These are phyloP conservation scores for Penicillium sp. DNA, from an alignment of 2,329 filamentous ascomycete species.

Conservation along the genomic window DNA sequence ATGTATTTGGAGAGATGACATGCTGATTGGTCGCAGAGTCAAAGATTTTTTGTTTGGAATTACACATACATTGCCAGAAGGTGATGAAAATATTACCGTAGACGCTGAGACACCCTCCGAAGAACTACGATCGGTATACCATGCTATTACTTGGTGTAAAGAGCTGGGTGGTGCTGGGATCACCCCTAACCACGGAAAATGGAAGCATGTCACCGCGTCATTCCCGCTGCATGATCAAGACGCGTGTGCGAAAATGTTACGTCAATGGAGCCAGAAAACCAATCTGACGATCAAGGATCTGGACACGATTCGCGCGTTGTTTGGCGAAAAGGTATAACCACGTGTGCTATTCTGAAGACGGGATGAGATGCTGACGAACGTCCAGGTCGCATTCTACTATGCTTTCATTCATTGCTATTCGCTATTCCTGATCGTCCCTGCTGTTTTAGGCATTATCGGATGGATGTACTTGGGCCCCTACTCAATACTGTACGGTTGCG, in stretches of 20 bases:
- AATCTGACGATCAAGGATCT: conserved; percentile 67
- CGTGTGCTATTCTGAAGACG: not conserved
- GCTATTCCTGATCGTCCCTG: conserved; percentile 77
- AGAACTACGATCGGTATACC: conserved; percentile 80
- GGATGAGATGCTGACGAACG: not conserved
- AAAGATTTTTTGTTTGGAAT: conserved; percentile 94
- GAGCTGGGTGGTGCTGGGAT: conserved; percentile 78
- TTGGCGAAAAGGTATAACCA: conserved; percentile 64
- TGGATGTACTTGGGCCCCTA: conserved; percentile 85
- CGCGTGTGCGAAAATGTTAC: conserved; percentile 75
- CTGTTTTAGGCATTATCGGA: conserved; percentile 70
- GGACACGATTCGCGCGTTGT: conserved; percentile 72
- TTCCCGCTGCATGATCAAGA: conserved; percentile 77
- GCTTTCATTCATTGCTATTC: conserved; percentile 92
- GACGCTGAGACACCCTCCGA: conserved; percentile 87
- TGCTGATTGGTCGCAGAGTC: conserved; percentile 55
- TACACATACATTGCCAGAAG: conserved; percentile 71
- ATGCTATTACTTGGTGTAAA: conserved; percentile 72
- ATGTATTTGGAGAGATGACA: not conserved
- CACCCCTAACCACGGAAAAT: conserved; percentile 65
- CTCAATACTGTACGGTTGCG: conserved; percentile 74
- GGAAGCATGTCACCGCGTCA: conserved; percentile 72
- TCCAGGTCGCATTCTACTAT: conserved; percentile 85
- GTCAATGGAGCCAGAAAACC: conserved; percentile 66
- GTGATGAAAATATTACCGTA: conserved; percentile 67